Conservation (phyloP, 2,329 filamentous ascomycete genomes). For the Microsporum ferrugineum region DNA sequence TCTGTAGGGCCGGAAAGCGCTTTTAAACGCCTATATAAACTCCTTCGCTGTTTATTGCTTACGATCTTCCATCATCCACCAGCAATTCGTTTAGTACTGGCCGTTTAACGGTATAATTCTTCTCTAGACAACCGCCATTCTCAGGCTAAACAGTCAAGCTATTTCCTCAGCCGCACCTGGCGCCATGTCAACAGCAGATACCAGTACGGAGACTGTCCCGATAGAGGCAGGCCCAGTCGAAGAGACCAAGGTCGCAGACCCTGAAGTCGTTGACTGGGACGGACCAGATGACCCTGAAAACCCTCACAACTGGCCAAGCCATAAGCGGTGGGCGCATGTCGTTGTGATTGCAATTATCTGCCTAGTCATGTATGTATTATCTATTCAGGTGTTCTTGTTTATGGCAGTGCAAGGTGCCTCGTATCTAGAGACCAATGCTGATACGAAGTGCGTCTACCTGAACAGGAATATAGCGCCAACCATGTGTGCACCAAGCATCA, state of each 20-base stretch:
- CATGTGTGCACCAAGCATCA: conserved; percentile 48
- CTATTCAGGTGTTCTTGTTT: conserved; percentile 42
- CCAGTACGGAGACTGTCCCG: neutral
- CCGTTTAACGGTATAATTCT: neutral
- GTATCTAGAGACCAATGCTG: neutral
- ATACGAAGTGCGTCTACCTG: conserved; percentile 45
- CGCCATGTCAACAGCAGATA: neutral
- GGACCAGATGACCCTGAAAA: conserved; percentile 51
- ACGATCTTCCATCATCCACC: conserved; percentile 3
- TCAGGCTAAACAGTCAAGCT: neutral
- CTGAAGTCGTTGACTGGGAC: conserved; percentile 48
- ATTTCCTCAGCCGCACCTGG: neutral
- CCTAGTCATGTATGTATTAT: conserved; percentile 34
- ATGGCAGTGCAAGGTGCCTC: conserved; percentile 17
- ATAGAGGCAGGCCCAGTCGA: neutral
- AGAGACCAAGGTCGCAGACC: neutral
- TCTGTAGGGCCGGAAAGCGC: conserved; percentile 17
- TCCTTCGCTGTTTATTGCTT: neutral
- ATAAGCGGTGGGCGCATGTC: conserved; percentile 37
- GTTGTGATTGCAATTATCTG: neutral
- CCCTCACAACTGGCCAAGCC: conserved; percentile 56
- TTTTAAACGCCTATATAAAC: neutral
- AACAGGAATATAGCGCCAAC: conserved; percentile 68
- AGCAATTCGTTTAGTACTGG: conserved; percentile 11
- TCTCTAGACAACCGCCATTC: neutral